Evolutionary conservation across 208 protist species (phyloP).

Genomic region (Wallacemonas sp.): DNA sequence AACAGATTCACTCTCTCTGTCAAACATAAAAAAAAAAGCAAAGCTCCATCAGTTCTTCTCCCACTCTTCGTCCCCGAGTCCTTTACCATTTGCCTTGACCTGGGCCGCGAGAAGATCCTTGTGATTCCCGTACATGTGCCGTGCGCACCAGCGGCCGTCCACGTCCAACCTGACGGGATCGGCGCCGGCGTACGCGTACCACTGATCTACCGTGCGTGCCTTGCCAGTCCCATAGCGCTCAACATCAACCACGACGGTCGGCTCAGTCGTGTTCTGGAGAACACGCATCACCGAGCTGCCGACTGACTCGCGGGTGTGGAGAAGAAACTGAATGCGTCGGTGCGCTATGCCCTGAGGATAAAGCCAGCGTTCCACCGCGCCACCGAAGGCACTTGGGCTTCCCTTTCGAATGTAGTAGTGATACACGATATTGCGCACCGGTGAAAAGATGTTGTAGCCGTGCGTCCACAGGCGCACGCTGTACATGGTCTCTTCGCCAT

Average conservation of each 20-base stretch:
- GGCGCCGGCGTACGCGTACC: conserved; percentile 73
- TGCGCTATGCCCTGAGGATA: conserved; percentile 27
- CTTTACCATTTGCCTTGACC: not conserved
- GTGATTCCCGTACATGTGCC: conserved; percentile 16
- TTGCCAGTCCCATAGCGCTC: conserved; percentile 77
- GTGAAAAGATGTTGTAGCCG: conserved; percentile 90
- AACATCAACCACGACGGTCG: conserved; percentile 51
- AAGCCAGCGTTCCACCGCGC: not conserved
- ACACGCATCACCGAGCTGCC: conserved; percentile 17
- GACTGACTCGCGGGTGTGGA: conserved; percentile 21
- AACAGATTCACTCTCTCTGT: not conserved
- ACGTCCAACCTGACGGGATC: conserved; percentile 49
- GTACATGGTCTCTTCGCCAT: conserved; percentile 93
- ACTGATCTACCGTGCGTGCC: conserved; percentile 55
- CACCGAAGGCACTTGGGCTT: conserved; percentile 55
- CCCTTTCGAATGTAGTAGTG: conserved; percentile 75
- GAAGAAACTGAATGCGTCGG: conserved; percentile 58
- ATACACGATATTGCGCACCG: conserved; percentile 63
- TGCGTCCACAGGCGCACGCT: conserved; percentile 87
- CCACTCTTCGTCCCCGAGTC: not conserved
- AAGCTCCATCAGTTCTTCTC: conserved; percentile 2
- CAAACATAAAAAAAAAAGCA: conserved; percentile 2
- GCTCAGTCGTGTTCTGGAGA: conserved; percentile 24
- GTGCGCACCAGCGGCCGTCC: conserved; percentile 59
- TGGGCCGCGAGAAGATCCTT: too few relatives aligned